These are phyloP conservation scores for Diaporthe australafricana DNA, from an alignment of 2,329 filamentous ascomycete species.

Conservation along the genomic window DNA sequence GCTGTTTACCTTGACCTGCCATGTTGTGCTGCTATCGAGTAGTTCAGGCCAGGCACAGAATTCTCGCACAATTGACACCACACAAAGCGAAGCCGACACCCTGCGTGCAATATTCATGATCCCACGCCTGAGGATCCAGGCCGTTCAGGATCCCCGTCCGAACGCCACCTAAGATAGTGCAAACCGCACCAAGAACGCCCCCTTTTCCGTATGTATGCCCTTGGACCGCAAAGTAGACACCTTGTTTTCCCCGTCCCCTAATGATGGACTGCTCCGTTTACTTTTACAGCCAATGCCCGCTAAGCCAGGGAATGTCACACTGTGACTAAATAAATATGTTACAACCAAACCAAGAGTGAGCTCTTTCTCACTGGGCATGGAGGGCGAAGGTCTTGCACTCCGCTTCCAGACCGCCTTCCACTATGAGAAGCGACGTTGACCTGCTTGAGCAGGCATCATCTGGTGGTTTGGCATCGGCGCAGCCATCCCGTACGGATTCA, in stretches of 20 bases:
- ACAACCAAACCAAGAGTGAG: constrained; percentile 20
- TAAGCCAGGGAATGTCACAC: constrained; percentile 22
- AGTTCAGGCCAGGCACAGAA: constrained; percentile 21
- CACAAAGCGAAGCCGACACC: constrained; percentile 10
- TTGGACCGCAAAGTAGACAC: constrained; percentile 30
- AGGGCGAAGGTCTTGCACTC: not conserved
- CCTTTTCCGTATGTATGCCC: constrained; percentile 36
- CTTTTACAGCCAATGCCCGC: constrained; percentile 34
- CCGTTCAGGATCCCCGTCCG: constrained; percentile 11
- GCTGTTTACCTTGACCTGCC: not conserved
- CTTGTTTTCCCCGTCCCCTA: constrained; percentile 32
- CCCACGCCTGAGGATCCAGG: constrained; percentile 15
- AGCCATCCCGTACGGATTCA: constrained; percentile 71
- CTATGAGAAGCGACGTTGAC: constrained; percentile 69
- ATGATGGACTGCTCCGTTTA: constrained; percentile 36
- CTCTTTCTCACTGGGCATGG: not conserved
- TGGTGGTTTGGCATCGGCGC: constrained; percentile 63
- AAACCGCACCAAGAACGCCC: constrained; percentile 32
- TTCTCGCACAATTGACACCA: constrained; percentile 2
- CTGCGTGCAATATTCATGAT: constrained; percentile 15
- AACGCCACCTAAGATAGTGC: constrained; percentile 29
- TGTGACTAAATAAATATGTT: constrained; percentile 16
- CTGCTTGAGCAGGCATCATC: constrained; percentile 66
- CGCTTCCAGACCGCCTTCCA: not conserved
- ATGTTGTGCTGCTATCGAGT: constrained; percentile 19